Percentiles rank a stretch among this genome's conserved stretches.
Conservation (phyloP, 257 asterid genomes). For the Forsythia viridissima region DNA sequence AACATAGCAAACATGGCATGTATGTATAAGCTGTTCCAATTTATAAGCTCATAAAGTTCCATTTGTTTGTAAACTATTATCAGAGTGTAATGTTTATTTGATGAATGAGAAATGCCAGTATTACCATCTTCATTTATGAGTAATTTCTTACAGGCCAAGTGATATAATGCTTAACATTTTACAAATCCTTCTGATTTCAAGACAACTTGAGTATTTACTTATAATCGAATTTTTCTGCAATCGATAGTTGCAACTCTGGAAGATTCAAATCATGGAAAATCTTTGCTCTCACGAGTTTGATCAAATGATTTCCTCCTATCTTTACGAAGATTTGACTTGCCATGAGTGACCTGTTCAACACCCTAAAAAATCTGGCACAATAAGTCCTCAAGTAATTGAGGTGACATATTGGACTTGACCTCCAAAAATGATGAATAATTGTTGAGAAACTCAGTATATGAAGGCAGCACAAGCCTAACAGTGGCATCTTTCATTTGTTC, state of each 20-base stretch:
- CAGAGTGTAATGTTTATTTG: background rate
- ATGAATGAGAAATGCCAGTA: too few relatives aligned
- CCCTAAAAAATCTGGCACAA: conserved; percentile 51
- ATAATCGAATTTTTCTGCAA: background rate
- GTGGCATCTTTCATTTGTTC: conserved; percentile 75
- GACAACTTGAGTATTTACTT: background rate
- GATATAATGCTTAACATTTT: background rate
- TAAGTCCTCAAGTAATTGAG: conserved; percentile 42
- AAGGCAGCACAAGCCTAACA: conserved; percentile 51
- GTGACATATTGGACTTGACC: conserved; percentile 39
- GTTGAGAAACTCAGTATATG: conserved; percentile 47
- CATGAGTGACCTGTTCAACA: conserved; percentile 25
- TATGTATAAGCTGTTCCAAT: background rate
- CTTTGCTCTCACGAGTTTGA: conserved; percentile 31
- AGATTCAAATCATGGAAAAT: conserved; percentile 22
- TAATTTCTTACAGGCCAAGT: background rate
- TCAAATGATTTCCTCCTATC: conserved; percentile 40
- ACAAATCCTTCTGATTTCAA: background rate
- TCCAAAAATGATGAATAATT: conserved; percentile 34
- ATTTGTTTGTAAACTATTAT: background rate
- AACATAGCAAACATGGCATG: background rate
- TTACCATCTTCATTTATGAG: background rate
- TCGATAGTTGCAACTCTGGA: background rate
- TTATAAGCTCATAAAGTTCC: background rate
- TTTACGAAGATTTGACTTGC: conserved; percentile 18